A percentile compares a stretch with the other conserved stretches of the same genome.
Conservation (phyloP, 139 green algal genomes). For the Chlorella vulgaris region DNA sequence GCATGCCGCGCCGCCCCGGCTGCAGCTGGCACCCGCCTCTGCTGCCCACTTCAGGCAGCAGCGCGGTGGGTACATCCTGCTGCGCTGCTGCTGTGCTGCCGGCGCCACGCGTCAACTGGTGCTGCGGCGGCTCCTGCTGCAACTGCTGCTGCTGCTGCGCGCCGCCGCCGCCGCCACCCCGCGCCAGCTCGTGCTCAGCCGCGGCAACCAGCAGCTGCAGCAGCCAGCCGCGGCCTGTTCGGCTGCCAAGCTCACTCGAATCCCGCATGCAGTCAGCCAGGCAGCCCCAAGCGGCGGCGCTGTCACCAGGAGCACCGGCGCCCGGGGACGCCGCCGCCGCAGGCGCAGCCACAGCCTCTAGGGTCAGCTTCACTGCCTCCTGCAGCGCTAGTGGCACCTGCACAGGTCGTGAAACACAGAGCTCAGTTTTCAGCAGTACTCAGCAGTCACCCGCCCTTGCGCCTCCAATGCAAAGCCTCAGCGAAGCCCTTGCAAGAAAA, state of each 20-base stretch:
- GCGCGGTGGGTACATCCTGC: neutral
- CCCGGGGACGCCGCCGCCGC: neutral
- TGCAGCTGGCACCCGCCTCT: slow-evolving; percentile 28
- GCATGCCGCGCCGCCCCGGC: slow-evolving; percentile 15
- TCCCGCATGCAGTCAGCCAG: slow-evolving; percentile 32
- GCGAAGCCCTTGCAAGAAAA: no score
- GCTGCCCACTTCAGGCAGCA: slow-evolving; percentile 23
- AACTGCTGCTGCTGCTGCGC: neutral
- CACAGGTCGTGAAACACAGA: neutral
- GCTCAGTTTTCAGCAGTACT: neutral
- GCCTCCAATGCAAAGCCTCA: no score
- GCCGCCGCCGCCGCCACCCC: neutral
- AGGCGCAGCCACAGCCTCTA: slow-evolving; percentile 6
- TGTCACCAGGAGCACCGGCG: neutral
- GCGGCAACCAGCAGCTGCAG: slow-evolving; percentile 30
- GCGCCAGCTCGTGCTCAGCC: slow-evolving; percentile 12
- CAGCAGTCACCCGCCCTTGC: no score
- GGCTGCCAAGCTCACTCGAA: slow-evolving; percentile 17
- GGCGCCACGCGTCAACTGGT: neutral
- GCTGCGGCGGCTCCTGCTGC: neutral
- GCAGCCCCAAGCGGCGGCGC: slow-evolving; percentile 13
- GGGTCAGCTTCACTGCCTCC: slow-evolving; percentile 7
- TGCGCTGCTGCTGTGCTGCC: neutral
- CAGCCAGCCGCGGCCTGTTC: slow-evolving; percentile 31
- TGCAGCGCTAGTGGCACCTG: slow-evolving; percentile 28